Conservation (phyloP, 2,329 filamentous ascomycete species). For the Chaetomium globosum region DNA sequence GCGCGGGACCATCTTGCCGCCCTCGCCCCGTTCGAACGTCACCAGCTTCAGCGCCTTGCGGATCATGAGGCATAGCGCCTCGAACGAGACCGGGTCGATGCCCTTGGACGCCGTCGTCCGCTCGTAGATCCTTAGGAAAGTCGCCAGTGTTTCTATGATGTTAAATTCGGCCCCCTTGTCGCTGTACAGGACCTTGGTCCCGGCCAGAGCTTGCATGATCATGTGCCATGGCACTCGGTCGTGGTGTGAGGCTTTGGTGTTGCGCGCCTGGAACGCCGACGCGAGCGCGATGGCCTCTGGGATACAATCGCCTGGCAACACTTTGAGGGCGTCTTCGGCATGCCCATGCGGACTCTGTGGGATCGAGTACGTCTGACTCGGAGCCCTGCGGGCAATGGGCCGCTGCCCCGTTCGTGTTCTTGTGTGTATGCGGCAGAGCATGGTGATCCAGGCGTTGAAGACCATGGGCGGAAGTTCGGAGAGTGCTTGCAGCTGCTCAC, state of each 20-base stretch:
- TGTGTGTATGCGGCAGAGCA: constrained; percentile 47
- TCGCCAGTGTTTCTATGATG: constrained; percentile 39
- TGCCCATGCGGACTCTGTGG: too few species aligned
- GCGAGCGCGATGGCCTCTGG: constrained; percentile 44
- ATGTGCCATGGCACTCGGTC: constrained; percentile 48
- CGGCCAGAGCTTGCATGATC: constrained; percentile 47
- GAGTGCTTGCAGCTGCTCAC: constrained; percentile 24
- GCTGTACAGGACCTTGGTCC: constrained; percentile 41
- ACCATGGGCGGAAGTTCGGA: constrained; percentile 41
- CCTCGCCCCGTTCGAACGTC: constrained; percentile 12
- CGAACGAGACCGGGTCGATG: constrained; percentile 44
- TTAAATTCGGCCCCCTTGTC: constrained; percentile 35
- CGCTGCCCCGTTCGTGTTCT: background rate
- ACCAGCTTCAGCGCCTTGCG: constrained; percentile 39
- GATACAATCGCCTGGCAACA: constrained; percentile 13
- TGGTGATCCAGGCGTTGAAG: constrained; percentile 55
- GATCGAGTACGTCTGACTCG: too few species aligned
- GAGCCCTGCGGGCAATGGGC: background rate
- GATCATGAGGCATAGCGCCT: constrained; percentile 43
- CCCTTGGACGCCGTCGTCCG: constrained; percentile 39
- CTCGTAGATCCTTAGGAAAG: constrained; percentile 42
- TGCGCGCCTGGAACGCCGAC: constrained; percentile 34
- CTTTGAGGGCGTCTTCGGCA: too few species aligned
- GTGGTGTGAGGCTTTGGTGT: constrained; percentile 1
- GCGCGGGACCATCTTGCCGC: constrained; percentile 7